Percentiles rank a stretch among this genome's conserved stretches.
Evolutionary conservation across 176 grass and related monocot genomes (phyloP).

Genomic region (Zoysia pacifica): DNA sequence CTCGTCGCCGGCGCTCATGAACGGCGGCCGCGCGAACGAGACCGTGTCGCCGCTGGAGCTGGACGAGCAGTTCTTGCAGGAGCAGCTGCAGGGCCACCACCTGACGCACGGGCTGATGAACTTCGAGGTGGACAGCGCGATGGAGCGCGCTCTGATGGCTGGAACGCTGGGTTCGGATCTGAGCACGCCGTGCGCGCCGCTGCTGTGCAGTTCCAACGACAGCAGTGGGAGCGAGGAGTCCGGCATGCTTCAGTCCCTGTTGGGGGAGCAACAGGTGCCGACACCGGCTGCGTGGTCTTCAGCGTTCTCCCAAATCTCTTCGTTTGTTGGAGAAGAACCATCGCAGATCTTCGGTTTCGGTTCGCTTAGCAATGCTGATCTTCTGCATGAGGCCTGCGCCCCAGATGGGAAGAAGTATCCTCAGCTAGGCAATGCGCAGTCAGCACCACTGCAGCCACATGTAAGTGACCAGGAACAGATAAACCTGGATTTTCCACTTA

Average conservation of each 20-base stretch:
- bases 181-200: constrained; percentile 1
- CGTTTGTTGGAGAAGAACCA: constrained; percentile 22
- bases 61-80: constrained; percentile 16
- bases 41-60: background rate
- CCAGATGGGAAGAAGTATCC: constrained; percentile 13
- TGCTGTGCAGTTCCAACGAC: constrained; percentile 42
- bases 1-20: background rate
- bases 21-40: background rate
- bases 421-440: background rate
- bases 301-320: background rate
- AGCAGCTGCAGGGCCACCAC: constrained; percentile 1
- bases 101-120: background rate
- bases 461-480: constrained; percentile 11
- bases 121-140: background rate
- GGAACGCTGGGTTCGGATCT: background rate
- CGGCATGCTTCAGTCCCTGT: constrained; percentile 34
- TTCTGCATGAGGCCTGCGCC: constrained; percentile 4
- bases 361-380: background rate
- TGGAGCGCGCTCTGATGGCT: background rate
- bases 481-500: background rate
- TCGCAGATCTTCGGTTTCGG: constrained; percentile 32
- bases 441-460: constrained; percentile 8
- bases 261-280: constrained; percentile 22
- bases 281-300: constrained; percentile 1
- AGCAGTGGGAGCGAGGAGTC: constrained; percentile 46